These are phyloP conservation scores for Macrophomina pseudophaseolina DNA, from an alignment of 2,329 filamentous ascomycete genomes.

Conservation along the genomic window DNA sequence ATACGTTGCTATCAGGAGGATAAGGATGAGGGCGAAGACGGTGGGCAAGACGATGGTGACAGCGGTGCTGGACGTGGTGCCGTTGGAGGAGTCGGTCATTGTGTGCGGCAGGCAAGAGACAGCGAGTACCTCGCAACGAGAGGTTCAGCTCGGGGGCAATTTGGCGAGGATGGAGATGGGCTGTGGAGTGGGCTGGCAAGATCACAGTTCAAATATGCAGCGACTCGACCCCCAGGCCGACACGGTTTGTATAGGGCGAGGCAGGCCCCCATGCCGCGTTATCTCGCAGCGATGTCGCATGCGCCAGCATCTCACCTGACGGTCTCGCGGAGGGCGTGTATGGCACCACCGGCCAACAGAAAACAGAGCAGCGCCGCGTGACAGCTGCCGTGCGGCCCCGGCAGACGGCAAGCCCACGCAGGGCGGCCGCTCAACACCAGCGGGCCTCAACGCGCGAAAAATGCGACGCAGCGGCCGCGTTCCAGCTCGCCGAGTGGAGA, in stretches of 20 bases:
- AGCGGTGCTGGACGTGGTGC: neutral
- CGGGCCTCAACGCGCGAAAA: neutral
- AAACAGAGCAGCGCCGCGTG: conserved; percentile 16
- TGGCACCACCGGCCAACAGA: conserved; percentile 19
- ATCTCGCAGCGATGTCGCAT: conserved; percentile 12
- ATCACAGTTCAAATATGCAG: neutral
- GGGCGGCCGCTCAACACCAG: conserved; percentile 14
- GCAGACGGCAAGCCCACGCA: conserved; percentile 19
- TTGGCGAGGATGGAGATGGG: neutral
- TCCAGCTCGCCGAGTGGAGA: conserved; percentile 10
- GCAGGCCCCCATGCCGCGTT: conserved; percentile 4
- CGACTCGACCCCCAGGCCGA: conserved; percentile 8
- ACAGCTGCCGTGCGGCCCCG: conserved; percentile 6
- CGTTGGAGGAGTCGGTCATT: conserved; percentile 19
- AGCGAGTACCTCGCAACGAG: neutral
- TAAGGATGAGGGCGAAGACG: conserved; percentile 38
- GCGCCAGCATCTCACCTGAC: conserved; percentile 23
- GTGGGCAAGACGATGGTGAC: conserved; percentile 41
- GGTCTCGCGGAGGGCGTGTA: conserved; percentile 23
- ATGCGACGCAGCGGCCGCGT: conserved; percentile 13
- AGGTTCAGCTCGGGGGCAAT: neutral
- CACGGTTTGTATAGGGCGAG: conserved; percentile 19
- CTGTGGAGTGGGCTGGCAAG: conserved; percentile 4
- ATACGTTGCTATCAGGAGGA: conserved; percentile 40
- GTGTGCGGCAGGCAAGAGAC: neutral